Evolutionary conservation across 495 filamentous ascomycete species (phyloP).

Genomic region (Aspergillus steynii): DNA sequence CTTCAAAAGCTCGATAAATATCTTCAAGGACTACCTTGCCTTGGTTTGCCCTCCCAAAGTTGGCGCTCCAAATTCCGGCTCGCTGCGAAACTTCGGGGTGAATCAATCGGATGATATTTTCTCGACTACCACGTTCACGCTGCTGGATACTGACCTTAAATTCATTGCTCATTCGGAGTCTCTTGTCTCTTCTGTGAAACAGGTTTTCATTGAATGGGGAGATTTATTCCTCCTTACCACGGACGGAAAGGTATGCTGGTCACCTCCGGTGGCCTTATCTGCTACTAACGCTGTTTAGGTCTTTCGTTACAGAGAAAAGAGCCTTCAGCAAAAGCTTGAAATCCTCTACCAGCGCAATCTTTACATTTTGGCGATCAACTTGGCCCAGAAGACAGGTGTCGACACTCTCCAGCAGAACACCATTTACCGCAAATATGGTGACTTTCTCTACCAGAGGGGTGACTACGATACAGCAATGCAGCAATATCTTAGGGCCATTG

Average conservation of each 20-base stretch:
- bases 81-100: conserved; percentile 65
- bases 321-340: conserved; percentile 85
- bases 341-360: conserved; percentile 93
- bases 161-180: conserved; percentile 89
- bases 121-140: conserved; percentile 79
- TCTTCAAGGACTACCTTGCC: conserved; percentile 84
- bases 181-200: conserved; percentile 73
- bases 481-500: conserved; percentile 94
- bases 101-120: conserved; percentile 71
- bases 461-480: conserved; percentile 98
- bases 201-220: conserved; percentile 84
- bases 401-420: conserved; percentile 80
- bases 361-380: conserved; percentile 86
- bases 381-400: conserved; percentile 84
- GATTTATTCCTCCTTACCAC: conserved; percentile 84
- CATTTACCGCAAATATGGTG: conserved; percentile 92
- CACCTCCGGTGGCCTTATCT: neutral
- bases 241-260: conserved; percentile 75
- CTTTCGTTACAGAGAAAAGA: conserved; percentile 89
- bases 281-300: conserved; percentile 52
- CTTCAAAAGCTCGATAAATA: conserved; percentile 76
- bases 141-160: conserved; percentile 87
- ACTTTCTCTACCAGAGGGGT: conserved; percentile 91
- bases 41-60: conserved; percentile 83
- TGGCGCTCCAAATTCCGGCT: conserved; percentile 49